phyloP scores from a whole-genome alignment of 768 basidiomycete species.

The Tricholoma flavovirens region DNA sequence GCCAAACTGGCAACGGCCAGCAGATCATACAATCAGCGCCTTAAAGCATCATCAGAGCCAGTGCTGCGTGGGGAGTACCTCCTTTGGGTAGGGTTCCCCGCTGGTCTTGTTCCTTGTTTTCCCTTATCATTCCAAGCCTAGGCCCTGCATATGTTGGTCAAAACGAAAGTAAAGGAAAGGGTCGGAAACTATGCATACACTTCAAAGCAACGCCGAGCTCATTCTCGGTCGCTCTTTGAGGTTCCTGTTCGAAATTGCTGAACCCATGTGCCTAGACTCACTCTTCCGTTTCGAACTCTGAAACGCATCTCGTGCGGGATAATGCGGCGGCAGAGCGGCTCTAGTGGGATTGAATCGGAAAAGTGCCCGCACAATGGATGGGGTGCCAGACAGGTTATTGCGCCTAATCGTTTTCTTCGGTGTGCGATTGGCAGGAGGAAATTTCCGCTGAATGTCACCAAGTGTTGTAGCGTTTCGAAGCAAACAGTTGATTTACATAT shows the following conservation, averaged over 20 bases:
- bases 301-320: slow-evolving; percentile 1
- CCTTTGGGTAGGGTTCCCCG: slow-evolving; percentile 8
- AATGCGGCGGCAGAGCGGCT: slow-evolving; percentile 7
- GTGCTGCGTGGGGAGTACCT: slow-evolving; percentile 6
- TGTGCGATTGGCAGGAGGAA: too few relatives aligned
- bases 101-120: background rate
- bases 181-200: background rate
- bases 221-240: slow-evolving; percentile 12
- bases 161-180: background rate
- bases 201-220: slow-evolving; percentile 2
- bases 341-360: slow-evolving; percentile 16
- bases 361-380: slow-evolving; percentile 6
- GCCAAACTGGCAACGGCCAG: too few relatives aligned
- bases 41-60: slow-evolving; percentile 10
- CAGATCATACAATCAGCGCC: slow-evolving; percentile 24
- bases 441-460: too few relatives aligned
- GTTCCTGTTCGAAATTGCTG: slow-evolving; percentile 16
- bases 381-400: background rate
- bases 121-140: too few relatives aligned
- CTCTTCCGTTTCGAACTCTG: slow-evolving; percentile 8
- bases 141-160: background rate
- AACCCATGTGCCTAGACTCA: slow-evolving; percentile 8
- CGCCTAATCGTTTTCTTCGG: too few relatives aligned
- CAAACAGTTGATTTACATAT: too few relatives aligned
- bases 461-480: too few relatives aligned